Conservation (phyloP, 2,329 filamentous ascomycete genomes). For the Claviceps pazoutovae region DNA sequence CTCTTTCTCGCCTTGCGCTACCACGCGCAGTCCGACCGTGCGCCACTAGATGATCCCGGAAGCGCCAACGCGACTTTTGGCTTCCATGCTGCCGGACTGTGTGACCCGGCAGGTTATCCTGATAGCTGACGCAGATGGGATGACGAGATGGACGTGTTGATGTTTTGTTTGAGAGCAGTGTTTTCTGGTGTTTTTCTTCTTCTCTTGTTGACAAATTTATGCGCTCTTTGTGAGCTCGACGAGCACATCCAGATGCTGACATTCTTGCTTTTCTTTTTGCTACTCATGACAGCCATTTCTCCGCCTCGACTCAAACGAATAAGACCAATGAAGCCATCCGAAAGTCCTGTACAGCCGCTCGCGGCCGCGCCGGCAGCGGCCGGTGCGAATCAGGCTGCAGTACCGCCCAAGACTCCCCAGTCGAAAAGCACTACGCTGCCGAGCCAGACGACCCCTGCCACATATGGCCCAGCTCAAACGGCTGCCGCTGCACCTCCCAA, state of each 20-base stretch:
- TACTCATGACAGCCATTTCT: slow-evolving; percentile 26
- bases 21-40: slow-evolving; percentile 6
- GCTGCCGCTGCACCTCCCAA: slow-evolving; percentile 52
- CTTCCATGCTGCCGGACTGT: neutral
- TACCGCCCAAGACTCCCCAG: slow-evolving; percentile 42
- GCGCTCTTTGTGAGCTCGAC: neutral
- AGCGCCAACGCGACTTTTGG: neutral
- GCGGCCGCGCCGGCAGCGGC: slow-evolving; percentile 17
- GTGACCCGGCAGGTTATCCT: neutral
- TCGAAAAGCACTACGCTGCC: slow-evolving; percentile 33
- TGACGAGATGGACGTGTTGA: neutral
- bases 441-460: slow-evolving; percentile 24
- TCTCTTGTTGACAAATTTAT: neutral
- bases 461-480: slow-evolving; percentile 24
- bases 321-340: slow-evolving; percentile 49
- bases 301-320: slow-evolving; percentile 40
- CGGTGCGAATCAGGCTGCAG: slow-evolving; percentile 22
- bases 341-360: slow-evolving; percentile 41
- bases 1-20: slow-evolving; percentile 3
- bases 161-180: neutral
- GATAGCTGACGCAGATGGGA: neutral
- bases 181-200: neutral
- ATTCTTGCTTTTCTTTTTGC: neutral
- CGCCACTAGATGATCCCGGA: slow-evolving; percentile 3
- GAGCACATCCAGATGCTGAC: neutral